Evolutionary conservation across 768 basidiomycete species (phyloP), one percentile per base, ranked within the genome.

Genomic region (Tricholoma flavovirens): DNA sequence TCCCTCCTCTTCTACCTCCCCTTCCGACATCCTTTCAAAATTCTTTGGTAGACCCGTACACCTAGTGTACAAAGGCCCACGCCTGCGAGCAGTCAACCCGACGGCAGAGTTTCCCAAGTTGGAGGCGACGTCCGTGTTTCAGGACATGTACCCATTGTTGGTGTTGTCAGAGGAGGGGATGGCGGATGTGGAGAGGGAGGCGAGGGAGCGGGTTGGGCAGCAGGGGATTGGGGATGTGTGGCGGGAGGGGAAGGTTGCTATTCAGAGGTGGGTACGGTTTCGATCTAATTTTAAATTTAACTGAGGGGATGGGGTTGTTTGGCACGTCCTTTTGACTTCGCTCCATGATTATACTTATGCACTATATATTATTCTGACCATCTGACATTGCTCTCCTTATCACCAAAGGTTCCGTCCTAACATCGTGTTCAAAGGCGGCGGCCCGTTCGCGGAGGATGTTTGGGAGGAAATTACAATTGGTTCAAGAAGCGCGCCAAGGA

Each of bases 151-250:
- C 63, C 87, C 88, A 0, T 61, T 90, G 51, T 67, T 88, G 40
- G 64, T 90, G 5, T 71, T 86, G 22, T 86, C 84, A n/a, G 81
- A 86, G 64, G 84, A 90, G 69, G 85, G 83, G 62, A 73, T 84
- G 57, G 64, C 56, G 36, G 73, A 73, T 26, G 68, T 89, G 52
- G 43, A 53, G 17, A 53, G 24, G 24, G 52, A 53, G 22, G 26
- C 35, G 5, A 43, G 43, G 43, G 17, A 14, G 10, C 24, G 40
- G n/a, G 40, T 53, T 15, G 52, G 52, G 26, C 26, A 26, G 48
- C 53, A 56, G 56, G 61, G 61, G 0, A 42, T 62, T 7, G 58
- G 33, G 5, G 59, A 64, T 29, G 55, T 24, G 48, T 64, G 63
- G 63, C 43, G 49, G 36, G 60, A 60, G 8, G 43, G 30, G 2